These are phyloP conservation scores for Tuber borchii DNA, from an alignment of 495 filamentous ascomycete genomes.

Conservation along the genomic window DNA sequence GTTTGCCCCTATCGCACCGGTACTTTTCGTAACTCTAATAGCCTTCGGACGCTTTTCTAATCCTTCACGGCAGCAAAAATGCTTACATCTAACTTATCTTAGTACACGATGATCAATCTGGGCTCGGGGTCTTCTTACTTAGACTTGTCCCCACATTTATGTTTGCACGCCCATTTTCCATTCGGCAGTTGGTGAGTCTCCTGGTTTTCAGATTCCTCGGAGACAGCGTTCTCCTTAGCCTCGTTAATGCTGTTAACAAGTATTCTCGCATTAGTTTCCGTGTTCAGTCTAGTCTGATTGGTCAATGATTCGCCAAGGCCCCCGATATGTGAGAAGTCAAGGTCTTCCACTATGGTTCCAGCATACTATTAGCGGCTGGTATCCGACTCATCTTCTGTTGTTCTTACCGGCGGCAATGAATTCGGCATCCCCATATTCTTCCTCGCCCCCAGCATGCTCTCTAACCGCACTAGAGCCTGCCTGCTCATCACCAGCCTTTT, in stretches of 20 bases:
- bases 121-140: slow-evolving; percentile 43
- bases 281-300: slow-evolving; percentile 14
- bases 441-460: slow-evolving; percentile 32
- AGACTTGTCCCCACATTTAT: slow-evolving; percentile 71
- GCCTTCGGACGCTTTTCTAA: slow-evolving; percentile 67
- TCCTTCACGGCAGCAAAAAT: slow-evolving; percentile 84
- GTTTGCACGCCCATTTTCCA: slow-evolving; percentile 84
- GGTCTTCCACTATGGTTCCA: slow-evolving; percentile 15
- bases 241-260: not conserved
- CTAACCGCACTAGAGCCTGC: slow-evolving; percentile 7
- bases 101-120: slow-evolving; percentile 41
- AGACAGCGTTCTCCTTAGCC: not conserved
- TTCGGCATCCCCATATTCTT: slow-evolving; percentile 42
- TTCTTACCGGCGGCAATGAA: slow-evolving; percentile 51
- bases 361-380: not conserved
- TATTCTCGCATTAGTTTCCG: slow-evolving; percentile 21
- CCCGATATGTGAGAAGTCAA: slow-evolving; percentile 49
- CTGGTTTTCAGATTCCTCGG: not conserved
- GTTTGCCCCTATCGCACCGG: slow-evolving; percentile 29
- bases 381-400: not conserved
- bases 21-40: slow-evolving; percentile 36
- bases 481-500: slow-evolving; percentile 9
- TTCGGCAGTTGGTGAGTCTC: slow-evolving; percentile 59
- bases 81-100: slow-evolving; percentile 56
- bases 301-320: slow-evolving; percentile 37